Percentiles rank a stretch among this genome's conserved stretches.
Conservation (phyloP, 495 filamentous ascomycete species). For the Pseudoneurospora amorphoporcata region DNA sequence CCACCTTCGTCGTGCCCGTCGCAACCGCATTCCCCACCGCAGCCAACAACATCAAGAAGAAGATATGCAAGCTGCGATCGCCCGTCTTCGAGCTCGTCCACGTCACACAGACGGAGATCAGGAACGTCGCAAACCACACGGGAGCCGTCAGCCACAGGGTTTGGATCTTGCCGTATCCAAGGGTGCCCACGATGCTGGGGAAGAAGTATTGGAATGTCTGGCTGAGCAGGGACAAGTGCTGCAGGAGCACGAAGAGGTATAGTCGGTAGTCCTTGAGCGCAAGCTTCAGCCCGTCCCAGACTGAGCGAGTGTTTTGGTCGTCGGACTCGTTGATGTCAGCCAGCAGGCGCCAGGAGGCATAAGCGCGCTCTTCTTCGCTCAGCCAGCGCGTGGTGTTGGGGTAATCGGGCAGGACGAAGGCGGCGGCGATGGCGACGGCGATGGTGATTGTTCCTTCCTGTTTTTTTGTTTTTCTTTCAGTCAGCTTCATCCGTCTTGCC, state of each 20-base stretch:
- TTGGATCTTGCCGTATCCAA: slow-evolving; percentile 40
- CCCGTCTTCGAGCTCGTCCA: slow-evolving; percentile 28
- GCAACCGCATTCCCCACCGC: slow-evolving; percentile 41
- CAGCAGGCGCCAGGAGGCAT: slow-evolving; percentile 31
- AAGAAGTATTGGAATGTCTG: slow-evolving; percentile 44
- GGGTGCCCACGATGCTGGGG: slow-evolving; percentile 43
- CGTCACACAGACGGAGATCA: slow-evolving; percentile 26
- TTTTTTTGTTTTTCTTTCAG: background rate
- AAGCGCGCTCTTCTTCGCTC: slow-evolving; percentile 28
- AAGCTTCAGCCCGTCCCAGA: slow-evolving; percentile 30
- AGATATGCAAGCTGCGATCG: slow-evolving; percentile 35
- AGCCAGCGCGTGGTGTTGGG: slow-evolving; percentile 35
- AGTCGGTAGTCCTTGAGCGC: slow-evolving; percentile 32
- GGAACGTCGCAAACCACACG: slow-evolving; percentile 32
- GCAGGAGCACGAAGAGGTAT: slow-evolving; percentile 37
- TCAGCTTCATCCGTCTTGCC: background rate
- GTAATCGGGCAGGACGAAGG: slow-evolving; percentile 34
- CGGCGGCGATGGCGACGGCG: slow-evolving; percentile 23
- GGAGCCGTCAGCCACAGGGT: slow-evolving; percentile 45
- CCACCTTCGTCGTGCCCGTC: slow-evolving; percentile 32
- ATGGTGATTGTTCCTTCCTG: slow-evolving; percentile 34
- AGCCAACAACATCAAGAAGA: slow-evolving; percentile 34
- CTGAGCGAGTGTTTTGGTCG: slow-evolving; percentile 10
- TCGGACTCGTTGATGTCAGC: slow-evolving; percentile 32
- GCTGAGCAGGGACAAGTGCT: slow-evolving; percentile 30